A percentile compares a stretch with the other conserved stretches of the same genome.
phyloP scores from a whole-genome alignment of 306 rosid genomes.

The Inga laurina region DNA sequence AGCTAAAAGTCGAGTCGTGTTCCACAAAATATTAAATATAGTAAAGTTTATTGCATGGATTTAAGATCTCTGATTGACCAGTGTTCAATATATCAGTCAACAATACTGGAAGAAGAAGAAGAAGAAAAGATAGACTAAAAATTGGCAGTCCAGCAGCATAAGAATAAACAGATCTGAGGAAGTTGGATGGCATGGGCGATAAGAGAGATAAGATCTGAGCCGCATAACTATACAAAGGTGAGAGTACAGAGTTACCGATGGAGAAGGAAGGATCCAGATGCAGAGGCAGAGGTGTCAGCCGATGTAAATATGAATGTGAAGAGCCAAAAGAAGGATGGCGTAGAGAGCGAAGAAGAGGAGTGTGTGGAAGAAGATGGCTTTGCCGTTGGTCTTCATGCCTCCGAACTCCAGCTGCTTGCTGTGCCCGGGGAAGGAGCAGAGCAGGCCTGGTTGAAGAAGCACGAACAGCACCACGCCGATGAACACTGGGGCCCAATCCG shows the following conservation, averaged over 20 bases:
- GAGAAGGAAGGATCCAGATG: conserved; percentile 13
- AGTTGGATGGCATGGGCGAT: no score
- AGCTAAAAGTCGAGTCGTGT: background rate
- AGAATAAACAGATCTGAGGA: background rate
- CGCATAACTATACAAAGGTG: background rate
- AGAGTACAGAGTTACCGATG: background rate
- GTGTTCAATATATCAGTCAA: background rate
- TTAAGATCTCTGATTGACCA: background rate
- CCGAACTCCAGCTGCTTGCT: conserved; percentile 72
- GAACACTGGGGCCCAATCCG: conserved; percentile 98
- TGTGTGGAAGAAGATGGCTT: conserved; percentile 81
- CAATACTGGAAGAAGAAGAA: background rate
- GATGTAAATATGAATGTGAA: conserved; percentile 81
- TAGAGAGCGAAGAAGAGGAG: conserved; percentile 83
- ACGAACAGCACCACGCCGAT: conserved; percentile 88
- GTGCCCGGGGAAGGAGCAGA: conserved; percentile 79
- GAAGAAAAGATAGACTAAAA: background rate
- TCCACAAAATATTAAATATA: background rate
- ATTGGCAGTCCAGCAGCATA: background rate
- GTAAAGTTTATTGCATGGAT: background rate
- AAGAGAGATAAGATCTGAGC: background rate
- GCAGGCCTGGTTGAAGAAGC: conserved; percentile 84
- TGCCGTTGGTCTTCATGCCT: conserved; percentile 90
- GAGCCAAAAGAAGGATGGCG: conserved; percentile 66
- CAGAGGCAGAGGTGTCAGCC: conserved; percentile 45